Evolutionary conservation across 129 eudicot species (phyloP).

Genomic region (Pulicaria dysenterica): DNA sequence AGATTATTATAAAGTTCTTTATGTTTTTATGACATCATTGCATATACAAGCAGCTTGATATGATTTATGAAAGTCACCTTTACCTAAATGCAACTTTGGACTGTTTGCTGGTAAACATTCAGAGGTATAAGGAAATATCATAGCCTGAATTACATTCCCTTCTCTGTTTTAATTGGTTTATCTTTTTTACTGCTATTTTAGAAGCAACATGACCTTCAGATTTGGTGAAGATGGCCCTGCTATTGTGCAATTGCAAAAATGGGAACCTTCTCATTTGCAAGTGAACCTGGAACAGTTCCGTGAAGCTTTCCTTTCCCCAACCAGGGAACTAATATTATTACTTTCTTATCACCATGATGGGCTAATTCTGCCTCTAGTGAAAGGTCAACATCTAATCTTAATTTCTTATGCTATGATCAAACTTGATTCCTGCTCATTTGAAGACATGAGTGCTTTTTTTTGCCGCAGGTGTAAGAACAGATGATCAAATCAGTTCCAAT

Average conservation of each 20-base stretch:
- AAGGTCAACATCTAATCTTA: conserved; percentile 47
- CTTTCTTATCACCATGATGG: conserved; percentile 71
- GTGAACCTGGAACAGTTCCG: conserved; percentile 56
- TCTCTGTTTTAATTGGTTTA: conserved; percentile 7
- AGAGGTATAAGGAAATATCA: conserved; percentile 2
- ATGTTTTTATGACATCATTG: neutral
- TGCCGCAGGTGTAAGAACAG: conserved; percentile 47
- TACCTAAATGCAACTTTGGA: neutral
- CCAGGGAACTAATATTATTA: conserved; percentile 40
- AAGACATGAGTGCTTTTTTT: conserved; percentile 17
- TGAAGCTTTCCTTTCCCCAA: conserved; percentile 66
- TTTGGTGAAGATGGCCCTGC: conserved; percentile 57
- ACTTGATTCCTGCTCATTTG: conserved; percentile 1
- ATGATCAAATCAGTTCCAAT: conserved; percentile 40
- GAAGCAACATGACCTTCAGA: conserved; percentile 43
- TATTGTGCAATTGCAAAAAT: conserved; percentile 76
- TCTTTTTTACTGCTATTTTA: conserved; percentile 28
- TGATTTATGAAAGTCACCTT: conserved; percentile 8
- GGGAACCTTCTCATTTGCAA: conserved; percentile 70
- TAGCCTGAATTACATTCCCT: conserved; percentile 1
- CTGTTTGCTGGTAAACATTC: conserved; percentile 9
- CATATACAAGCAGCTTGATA: conserved; percentile 6
- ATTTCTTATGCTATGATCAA: conserved; percentile 10
- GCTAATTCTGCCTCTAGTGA: conserved; percentile 67
- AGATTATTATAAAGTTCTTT: neutral